Percentiles rank a stretch among this genome's conserved stretches.
Evolutionary conservation across 495 filamentous ascomycete species (phyloP).

Genomic region (Podospora fimiseda): DNA sequence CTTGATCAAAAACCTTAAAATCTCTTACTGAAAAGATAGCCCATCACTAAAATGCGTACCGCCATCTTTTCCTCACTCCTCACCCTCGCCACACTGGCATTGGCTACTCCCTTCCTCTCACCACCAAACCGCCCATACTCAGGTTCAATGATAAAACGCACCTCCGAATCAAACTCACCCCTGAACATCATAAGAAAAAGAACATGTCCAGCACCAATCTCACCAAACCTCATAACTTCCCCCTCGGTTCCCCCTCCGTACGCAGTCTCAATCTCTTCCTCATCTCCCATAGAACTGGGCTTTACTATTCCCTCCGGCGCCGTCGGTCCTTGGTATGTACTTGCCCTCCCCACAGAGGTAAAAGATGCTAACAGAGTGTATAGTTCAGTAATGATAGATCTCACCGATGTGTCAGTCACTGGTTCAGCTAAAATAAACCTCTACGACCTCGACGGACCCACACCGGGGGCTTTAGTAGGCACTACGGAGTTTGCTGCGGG

Average conservation of each 20-base stretch:
- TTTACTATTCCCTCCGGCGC: background rate
- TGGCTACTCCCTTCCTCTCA: too few relatives aligned
- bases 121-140: too few relatives aligned
- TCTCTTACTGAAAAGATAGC: too few relatives aligned
- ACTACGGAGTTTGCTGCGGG: constrained; percentile 17
- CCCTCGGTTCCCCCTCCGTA: background rate
- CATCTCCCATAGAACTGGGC: background rate
- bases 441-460: constrained; percentile 24
- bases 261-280: background rate
- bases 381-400: background rate
- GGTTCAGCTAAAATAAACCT: constrained; percentile 23
- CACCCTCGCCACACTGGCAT: too few relatives aligned
- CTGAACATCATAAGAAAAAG: background rate
- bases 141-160: too few relatives aligned
- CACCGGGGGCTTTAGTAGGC: constrained; percentile 20
- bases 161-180: too few relatives aligned
- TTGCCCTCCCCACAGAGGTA: constrained; percentile 6
- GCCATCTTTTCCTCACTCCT: too few relatives aligned
- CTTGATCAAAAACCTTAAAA: too few relatives aligned
- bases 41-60: too few relatives aligned
- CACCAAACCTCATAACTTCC: background rate
- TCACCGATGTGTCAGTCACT: background rate
- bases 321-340: background rate
- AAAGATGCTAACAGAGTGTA: too few relatives aligned
- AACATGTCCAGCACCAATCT: background rate